Evolutionary conservation across 805 yeast species (phyloP).

Genomic region (Candida peoriensis): DNA sequence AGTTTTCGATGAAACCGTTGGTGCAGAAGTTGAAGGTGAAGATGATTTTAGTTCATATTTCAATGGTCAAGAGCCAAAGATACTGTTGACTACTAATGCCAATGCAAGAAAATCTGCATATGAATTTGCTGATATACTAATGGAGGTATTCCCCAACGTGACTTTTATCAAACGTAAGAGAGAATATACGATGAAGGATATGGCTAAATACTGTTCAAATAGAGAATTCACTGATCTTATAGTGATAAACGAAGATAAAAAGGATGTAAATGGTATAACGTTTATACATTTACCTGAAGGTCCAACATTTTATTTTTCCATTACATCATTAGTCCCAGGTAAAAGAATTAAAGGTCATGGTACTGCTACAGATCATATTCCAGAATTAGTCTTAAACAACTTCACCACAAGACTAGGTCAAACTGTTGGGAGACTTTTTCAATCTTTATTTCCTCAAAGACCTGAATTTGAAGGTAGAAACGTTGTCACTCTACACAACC

Average conservation of each 20-base stretch:
- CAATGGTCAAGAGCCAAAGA: slow-evolving; percentile 56
- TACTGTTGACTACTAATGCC: slow-evolving; percentile 83
- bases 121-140: slow-evolving; percentile 80
- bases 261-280: slow-evolving; percentile 85
- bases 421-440: slow-evolving; percentile 89
- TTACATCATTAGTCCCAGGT: slow-evolving; percentile 71
- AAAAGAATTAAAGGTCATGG: slow-evolving; percentile 84
- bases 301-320: slow-evolving; percentile 88
- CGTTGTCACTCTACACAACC: slow-evolving; percentile 92
- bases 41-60: slow-evolving; percentile 25
- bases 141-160: slow-evolving; percentile 80
- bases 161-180: slow-evolving; percentile 84
- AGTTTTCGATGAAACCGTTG: slow-evolving; percentile 25
- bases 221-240: slow-evolving; percentile 84
- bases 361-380: slow-evolving; percentile 81
- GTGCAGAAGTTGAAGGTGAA: slow-evolving; percentile 25
- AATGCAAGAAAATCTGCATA: slow-evolving; percentile 83
- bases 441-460: slow-evolving; percentile 83
- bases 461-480: slow-evolving; percentile 96
- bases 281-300: slow-evolving; percentile 93
- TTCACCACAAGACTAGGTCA: slow-evolving; percentile 90
- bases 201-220: slow-evolving; percentile 75
- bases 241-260: slow-evolving; percentile 91
- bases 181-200: slow-evolving; percentile 80
- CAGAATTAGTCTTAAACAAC: slow-evolving; percentile 88